Evolutionary conservation across 371 early-diverging fungal genomes (phyloP), one percentile per base, ranked within the genome.

Genomic region (Mucor circinelloides): DNA sequence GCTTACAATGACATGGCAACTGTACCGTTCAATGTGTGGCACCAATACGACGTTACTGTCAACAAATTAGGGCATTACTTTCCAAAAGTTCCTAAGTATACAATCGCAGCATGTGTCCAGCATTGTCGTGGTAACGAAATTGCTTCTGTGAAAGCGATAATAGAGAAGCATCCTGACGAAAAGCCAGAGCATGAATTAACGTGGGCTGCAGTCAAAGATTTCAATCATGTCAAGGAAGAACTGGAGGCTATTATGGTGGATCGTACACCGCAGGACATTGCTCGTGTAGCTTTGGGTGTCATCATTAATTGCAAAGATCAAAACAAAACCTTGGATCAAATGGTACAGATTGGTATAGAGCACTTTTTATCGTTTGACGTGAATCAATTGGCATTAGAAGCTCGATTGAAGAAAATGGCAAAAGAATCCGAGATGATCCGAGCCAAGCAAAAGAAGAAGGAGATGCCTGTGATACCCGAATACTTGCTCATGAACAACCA

Each of bases 211-310:
- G 66, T 75, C 52, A 76, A 67, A 28, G 57, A 64, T 25, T 56
- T 58, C 13, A 58, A 34, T n/a, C 69, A 27, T 67, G 78, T 70
- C 1, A 64, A 82, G 34, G 65, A 74, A 2, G 75, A 75, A n/a
- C 36, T 87, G 30, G 52, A 73, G 21, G 70, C 70, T n/a, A 63
- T 84, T 34, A 81, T 87, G 60, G 80, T 81, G 0, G 78, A 83
- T 28, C 75, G 84, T 1, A 72, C 77, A 25, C 42, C 70, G 2
- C 56, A 68, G 6, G 76, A 76, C 8, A 62, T 87, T 7, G 76
- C 80, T 64, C 74, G 74, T 27, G 74, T 85, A 5, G 66, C 85
- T 10, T 64, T 84, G 0, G 84, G 79, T 46, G 79, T 78, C 6
- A 66, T 78, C 8, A 72, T 84, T 36, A 67, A 75, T 21, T 67